phyloP scores from a whole-genome alignment of 768 basidiomycete species.

The Cystoderma amianthinum region DNA sequence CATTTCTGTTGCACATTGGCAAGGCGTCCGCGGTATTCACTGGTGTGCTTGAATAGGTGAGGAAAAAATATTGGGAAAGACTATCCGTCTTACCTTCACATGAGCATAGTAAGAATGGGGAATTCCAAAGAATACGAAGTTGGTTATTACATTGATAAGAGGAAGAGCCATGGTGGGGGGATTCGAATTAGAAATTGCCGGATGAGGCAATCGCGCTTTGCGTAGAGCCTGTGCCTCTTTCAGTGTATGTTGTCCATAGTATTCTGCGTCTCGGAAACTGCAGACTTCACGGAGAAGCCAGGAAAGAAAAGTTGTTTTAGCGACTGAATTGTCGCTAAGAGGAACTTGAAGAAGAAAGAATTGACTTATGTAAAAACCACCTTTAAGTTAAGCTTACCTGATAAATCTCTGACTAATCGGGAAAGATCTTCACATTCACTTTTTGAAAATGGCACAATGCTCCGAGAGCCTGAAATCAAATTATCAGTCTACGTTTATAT shows the following conservation, averaged over 20 bases:
- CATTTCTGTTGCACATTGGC: conserved; percentile 40
- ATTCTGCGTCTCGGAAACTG: conserved; percentile 38
- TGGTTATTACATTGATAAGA: conserved; percentile 29
- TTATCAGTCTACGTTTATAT: conserved; percentile 32
- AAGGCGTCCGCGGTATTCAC: conserved; percentile 43
- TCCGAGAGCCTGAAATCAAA: conserved; percentile 33
- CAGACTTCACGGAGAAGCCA: conserved; percentile 48
- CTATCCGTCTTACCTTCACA: conserved; percentile 23
- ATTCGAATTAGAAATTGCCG: conserved; percentile 6
- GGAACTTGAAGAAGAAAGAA: conserved; percentile 15
- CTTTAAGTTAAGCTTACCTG: conserved; percentile 13
- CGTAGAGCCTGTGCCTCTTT: conserved; percentile 19
- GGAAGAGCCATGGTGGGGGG: conserved; percentile 17
- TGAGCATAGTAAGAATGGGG: conserved; percentile 44
- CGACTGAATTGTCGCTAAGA: conserved; percentile 23
- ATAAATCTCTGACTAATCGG: conserved; percentile 27
- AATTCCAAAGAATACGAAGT: conserved; percentile 43
- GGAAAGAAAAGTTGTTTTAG: conserved; percentile 37
- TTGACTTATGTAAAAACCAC: neutral
- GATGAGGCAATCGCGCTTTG: conserved; percentile 9
- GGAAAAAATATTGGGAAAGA: neutral
- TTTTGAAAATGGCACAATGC: conserved; percentile 47
- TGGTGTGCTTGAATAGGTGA: conserved; percentile 14
- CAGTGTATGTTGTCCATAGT: conserved; percentile 34
- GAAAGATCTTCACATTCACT: conserved; percentile 44